phyloP scores from a whole-genome alignment of 2,329 filamentous ascomycete genomes.

The Xylariales sp. region DNA sequence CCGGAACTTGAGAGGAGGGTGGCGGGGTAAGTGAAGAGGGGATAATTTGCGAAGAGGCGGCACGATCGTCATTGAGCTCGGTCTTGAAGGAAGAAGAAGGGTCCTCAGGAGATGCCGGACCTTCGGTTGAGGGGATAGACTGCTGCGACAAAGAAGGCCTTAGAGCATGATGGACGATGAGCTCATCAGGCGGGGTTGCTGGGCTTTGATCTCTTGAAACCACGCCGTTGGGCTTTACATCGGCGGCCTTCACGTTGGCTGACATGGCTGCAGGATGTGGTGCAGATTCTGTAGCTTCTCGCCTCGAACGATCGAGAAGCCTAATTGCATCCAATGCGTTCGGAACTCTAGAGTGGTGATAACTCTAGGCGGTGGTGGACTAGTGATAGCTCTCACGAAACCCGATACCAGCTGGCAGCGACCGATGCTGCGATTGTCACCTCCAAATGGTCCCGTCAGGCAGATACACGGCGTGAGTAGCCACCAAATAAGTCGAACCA shows the following conservation, averaged over 20 bases:
- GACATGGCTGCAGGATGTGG: constrained; percentile 4
- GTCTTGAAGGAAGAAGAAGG: constrained; percentile 44
- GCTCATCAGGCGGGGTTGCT: constrained; percentile 25
- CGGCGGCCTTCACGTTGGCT: constrained; percentile 1
- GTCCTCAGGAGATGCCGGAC: constrained; percentile 48
- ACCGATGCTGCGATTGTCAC: no score
- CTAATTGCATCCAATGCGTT: no score
- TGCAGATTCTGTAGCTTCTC: not conserved
- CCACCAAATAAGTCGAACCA: no score
- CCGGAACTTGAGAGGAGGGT: constrained; percentile 47
- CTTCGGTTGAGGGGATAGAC: constrained; percentile 55
- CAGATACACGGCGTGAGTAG: no score
- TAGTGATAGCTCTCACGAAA: no score
- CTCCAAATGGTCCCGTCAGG: no score
- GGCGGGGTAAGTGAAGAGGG: constrained; percentile 56
- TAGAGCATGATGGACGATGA: no score
- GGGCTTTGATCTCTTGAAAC: constrained; percentile 19
- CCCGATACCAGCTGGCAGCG: no score
- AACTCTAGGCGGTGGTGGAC: no score
- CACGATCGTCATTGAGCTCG: constrained; percentile 43
- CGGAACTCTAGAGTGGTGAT: no score
- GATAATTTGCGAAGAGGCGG: constrained; percentile 39
- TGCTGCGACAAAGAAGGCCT: no score
- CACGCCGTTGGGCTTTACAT: constrained; percentile 11
- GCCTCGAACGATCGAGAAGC: no score